Conservation (phyloP, 2,329 filamentous ascomycete species). For the Apiospora pterosperma region DNA sequence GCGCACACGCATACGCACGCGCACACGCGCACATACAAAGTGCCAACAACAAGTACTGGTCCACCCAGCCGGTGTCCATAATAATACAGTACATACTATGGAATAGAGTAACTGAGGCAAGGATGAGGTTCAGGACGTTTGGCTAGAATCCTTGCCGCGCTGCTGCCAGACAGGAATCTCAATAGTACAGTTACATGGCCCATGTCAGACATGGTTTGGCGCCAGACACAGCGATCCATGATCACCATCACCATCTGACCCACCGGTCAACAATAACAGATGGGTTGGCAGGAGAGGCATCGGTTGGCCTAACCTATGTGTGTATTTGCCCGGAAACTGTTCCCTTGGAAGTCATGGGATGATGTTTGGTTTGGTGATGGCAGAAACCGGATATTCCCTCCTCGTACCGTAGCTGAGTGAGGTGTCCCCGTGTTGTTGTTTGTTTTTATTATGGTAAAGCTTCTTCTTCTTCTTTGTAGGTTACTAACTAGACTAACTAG, state of each 20-base stretch:
- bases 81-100: not conserved
- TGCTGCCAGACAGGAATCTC: not conserved
- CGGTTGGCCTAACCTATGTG: not conserved
- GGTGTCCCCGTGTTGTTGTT: not conserved
- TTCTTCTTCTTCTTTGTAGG: too few relatives aligned
- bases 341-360: not conserved
- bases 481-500: not conserved
- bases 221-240: conserved; percentile 6
- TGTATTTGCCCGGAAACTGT: not conserved
- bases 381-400: not conserved
- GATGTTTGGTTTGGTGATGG: not conserved
- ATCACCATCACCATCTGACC: not conserved
- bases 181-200: not conserved
- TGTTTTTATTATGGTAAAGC: conserved; percentile 2
- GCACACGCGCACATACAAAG: not conserved
- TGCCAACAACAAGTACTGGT: too few relatives aligned
- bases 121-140: not conserved
- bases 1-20: not conserved
- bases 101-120: not conserved
- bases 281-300: not conserved
- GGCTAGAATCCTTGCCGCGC: not conserved
- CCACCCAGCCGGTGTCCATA: not conserved
- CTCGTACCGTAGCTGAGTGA: not conserved
- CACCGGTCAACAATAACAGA: not conserved
- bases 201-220: not conserved